phyloP scores from a whole-genome alignment of 1,284 basidiomycete species.

The Leccinum variabile region DNA sequence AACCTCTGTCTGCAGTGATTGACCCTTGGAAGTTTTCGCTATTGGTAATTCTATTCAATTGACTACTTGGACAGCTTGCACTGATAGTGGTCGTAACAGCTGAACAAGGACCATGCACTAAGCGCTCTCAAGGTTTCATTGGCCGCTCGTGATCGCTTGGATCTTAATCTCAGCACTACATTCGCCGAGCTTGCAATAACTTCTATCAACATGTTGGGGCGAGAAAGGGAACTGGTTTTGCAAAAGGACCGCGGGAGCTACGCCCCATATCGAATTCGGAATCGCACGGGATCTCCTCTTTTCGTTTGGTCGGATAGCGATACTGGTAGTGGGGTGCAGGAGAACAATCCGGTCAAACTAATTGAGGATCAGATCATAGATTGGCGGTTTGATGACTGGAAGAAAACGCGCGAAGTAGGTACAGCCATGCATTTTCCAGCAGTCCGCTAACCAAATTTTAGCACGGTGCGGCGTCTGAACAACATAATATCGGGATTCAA shows the following conservation, averaged over 20 bases:
- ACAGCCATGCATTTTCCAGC: background rate
- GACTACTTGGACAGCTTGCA: background rate
- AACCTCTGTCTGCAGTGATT: slow-evolving; percentile 57
- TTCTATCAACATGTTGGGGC: slow-evolving; percentile 69
- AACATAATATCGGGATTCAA: slow-evolving; percentile 83
- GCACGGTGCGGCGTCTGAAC: slow-evolving; percentile 79
- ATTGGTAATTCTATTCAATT: slow-evolving; percentile 45
- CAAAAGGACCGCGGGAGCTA: slow-evolving; percentile 81
- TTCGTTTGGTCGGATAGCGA: slow-evolving; percentile 81
- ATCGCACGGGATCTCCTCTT: slow-evolving; percentile 85
- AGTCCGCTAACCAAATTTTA: slow-evolving; percentile 35
- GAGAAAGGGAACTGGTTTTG: slow-evolving; percentile 72
- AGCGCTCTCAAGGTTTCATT: slow-evolving; percentile 65
- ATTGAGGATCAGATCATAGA: slow-evolving; percentile 80
- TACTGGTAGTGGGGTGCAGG: slow-evolving; percentile 47
- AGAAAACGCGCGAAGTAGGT: slow-evolving; percentile 86
- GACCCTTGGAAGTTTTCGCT: slow-evolving; percentile 95
- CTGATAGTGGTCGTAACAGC: slow-evolving; percentile 39
- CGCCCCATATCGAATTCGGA: slow-evolving; percentile 92
- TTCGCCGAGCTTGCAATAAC: slow-evolving; percentile 88
- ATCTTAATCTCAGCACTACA: slow-evolving; percentile 90
- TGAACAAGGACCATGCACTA: slow-evolving; percentile 50
- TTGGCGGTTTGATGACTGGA: slow-evolving; percentile 99
- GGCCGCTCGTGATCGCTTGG: slow-evolving; percentile 81
- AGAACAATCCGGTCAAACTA: slow-evolving; percentile 53